phyloP scores from a whole-genome alignment of 108 stramenopile genomes.

The Epithemia pelagica region DNA sequence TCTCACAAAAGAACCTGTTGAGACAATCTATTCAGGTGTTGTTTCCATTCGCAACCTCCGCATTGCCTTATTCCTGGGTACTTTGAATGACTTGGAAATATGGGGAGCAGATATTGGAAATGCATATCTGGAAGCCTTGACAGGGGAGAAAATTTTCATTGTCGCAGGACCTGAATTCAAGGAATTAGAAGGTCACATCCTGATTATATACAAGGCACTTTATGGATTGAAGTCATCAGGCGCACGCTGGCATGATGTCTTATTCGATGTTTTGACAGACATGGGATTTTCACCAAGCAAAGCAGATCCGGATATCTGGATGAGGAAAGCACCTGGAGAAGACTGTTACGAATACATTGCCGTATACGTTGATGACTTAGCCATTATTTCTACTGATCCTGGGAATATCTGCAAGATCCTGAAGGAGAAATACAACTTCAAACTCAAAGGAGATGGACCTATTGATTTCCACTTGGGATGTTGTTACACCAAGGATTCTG shows the following conservation, averaged over 20 bases:
- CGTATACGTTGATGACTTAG: slow-evolving; percentile 28
- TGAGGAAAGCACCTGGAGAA: neutral
- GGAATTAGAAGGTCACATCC: slow-evolving; percentile 12
- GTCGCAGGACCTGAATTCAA: slow-evolving; percentile 41
- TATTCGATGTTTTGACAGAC: slow-evolving; percentile 1
- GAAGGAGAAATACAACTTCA: slow-evolving; percentile 11
- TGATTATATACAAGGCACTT: slow-evolving; percentile 22
- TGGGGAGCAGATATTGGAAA: slow-evolving; percentile 9
- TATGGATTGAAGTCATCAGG: slow-evolving; percentile 25
- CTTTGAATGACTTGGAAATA: slow-evolving; percentile 25
- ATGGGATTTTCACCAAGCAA: slow-evolving; percentile 24
- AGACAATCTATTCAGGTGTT: slow-evolving; percentile 26
- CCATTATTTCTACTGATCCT: slow-evolving; percentile 11
- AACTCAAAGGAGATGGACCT: slow-evolving; percentile 13
- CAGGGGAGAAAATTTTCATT: slow-evolving; percentile 26
- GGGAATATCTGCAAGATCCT: neutral
- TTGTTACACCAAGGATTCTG: slow-evolving; percentile 1
- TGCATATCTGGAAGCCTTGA: slow-evolving; percentile 18
- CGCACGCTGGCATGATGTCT: slow-evolving; percentile 10
- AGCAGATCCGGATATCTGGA: slow-evolving; percentile 38
- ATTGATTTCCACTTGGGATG: slow-evolving; percentile 4
- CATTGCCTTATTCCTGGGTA: slow-evolving; percentile 18
- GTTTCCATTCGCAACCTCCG: slow-evolving; percentile 19
- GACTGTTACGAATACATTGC: slow-evolving; percentile 32
- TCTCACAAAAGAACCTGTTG: slow-evolving; percentile 13